A percentile compares a stretch with the other conserved stretches of the same genome.
These are phyloP conservation scores for Spathaspora gorwiae DNA, from an alignment of 805 yeast genomes.

Conservation along the genomic window DNA sequence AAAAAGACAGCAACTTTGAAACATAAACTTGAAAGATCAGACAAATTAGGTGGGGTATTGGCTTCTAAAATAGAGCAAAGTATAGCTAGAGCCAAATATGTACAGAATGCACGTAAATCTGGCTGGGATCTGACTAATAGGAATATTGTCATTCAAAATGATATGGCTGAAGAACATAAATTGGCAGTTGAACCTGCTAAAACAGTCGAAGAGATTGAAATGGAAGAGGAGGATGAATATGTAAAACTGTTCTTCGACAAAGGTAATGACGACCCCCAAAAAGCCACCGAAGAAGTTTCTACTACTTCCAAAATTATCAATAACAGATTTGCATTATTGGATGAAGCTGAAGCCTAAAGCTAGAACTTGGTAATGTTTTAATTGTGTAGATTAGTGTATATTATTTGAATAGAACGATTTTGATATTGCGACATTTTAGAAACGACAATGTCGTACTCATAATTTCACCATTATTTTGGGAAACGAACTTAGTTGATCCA, in stretches of 20 bases:
- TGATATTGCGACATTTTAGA: background rate
- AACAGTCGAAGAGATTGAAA: constrained; percentile 23
- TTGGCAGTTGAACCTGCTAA: constrained; percentile 5
- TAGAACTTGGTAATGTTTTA: background rate
- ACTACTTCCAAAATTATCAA: constrained; percentile 2
- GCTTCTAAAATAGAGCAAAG: constrained; percentile 62
- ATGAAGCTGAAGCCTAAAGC: constrained; percentile 28
- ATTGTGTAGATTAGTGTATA: constrained; percentile 1
- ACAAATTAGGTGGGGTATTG: constrained; percentile 50
- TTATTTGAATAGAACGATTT: background rate
- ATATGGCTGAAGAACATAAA: constrained; percentile 4
- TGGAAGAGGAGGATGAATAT: constrained; percentile 33
- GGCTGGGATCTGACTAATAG: constrained; percentile 70
- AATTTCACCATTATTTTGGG: no score
- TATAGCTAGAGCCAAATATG: constrained; percentile 57
- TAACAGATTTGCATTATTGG: constrained; percentile 32
- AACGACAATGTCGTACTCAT: no score
- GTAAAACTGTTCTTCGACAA: constrained; percentile 26
- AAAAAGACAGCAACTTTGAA: constrained; percentile 27
- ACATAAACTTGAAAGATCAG: constrained; percentile 44
- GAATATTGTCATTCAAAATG: constrained; percentile 7
- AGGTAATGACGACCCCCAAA: constrained; percentile 9
- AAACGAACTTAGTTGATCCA: no score
- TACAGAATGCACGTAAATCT: constrained; percentile 59
- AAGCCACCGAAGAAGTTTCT: background rate